phyloP scores from a whole-genome alignment of 2,329 filamentous ascomycete species.

The Seiridium cupressi region DNA sequence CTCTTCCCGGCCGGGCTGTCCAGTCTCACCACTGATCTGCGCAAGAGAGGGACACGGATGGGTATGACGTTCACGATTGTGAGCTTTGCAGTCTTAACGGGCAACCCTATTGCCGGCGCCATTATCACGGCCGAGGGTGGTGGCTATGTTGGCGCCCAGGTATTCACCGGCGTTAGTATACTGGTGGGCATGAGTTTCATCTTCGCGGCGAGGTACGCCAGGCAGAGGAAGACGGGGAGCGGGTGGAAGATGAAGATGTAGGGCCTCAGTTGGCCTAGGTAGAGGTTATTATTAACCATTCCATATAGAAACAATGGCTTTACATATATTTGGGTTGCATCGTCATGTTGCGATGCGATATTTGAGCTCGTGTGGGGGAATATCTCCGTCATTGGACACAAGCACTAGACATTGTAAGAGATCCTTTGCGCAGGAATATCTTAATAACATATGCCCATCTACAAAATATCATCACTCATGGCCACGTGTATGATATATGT shows the following conservation, averaged over 20 bases:
- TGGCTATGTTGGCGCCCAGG: conserved; percentile 45
- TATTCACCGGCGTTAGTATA: conserved; percentile 43
- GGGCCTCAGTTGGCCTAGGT: background rate
- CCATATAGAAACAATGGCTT: no score
- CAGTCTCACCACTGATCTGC: conserved; percentile 50
- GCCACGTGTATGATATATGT: no score
- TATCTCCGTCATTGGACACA: no score
- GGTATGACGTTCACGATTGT: conserved; percentile 59
- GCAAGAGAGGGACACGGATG: conserved; percentile 51
- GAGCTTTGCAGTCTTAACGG: conserved; percentile 51
- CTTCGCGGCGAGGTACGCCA: conserved; percentile 33
- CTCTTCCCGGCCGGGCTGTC: conserved; percentile 64
- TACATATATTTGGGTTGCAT: no score
- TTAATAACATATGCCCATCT: no score
- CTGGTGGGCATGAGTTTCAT: conserved; percentile 40
- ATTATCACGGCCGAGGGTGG: conserved; percentile 42
- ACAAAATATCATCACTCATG: no score
- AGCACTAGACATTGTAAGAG: no score
- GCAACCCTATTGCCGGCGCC: conserved; percentile 50
- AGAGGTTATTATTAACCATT: no score
- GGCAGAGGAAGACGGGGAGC: conserved; percentile 34
- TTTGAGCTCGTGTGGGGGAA: no score
- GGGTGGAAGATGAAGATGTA: conserved; percentile 39
- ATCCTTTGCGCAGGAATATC: no score
- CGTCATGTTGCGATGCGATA: no score